A percentile compares a stretch with the other conserved stretches of the same genome.
Conservation (phyloP, 2,329 filamentous ascomycete species). For the Curvularia lunata region DNA sequence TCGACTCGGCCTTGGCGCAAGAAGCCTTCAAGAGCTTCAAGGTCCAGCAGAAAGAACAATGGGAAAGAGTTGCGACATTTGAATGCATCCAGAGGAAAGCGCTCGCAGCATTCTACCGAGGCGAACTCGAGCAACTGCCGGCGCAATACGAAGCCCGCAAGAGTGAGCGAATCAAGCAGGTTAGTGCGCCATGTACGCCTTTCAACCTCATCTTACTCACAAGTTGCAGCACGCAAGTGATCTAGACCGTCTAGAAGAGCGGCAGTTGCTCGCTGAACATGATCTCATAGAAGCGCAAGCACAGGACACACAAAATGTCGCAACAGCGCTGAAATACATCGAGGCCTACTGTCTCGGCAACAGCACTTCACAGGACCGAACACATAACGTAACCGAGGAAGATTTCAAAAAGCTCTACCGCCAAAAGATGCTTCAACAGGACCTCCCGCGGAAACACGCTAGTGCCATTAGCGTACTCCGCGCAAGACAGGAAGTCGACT, state of each 20-base stretch:
- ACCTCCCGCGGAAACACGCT: conserved; percentile 52
- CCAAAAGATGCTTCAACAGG: conserved; percentile 47
- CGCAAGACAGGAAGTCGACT: conserved; percentile 52
- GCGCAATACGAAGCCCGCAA: conserved; percentile 30
- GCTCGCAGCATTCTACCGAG: conserved; percentile 34
- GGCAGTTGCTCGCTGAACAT: conserved; percentile 53
- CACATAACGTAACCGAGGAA: conserved; percentile 52
- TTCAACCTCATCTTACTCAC: conserved; percentile 26
- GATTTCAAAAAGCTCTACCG: conserved; percentile 53
- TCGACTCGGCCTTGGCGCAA: conserved; percentile 32
- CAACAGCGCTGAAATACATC: conserved; percentile 56
- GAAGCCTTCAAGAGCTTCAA: conserved; percentile 38
- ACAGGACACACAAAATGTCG: conserved; percentile 52
- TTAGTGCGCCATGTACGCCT: conserved; percentile 20
- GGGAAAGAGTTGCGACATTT: conserved; percentile 39
- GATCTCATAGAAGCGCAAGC: conserved; percentile 51
- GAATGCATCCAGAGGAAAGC: conserved; percentile 44
- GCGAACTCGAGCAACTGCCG: conserved; percentile 29
- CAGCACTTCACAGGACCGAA: conserved; percentile 28
- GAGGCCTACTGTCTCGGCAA: conserved; percentile 55
- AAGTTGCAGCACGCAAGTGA: conserved; percentile 45
- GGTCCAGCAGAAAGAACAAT: conserved; percentile 39
- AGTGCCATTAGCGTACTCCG: conserved; percentile 56
- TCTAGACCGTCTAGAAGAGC: conserved; percentile 53
- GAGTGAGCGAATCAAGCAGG: conserved; percentile 36